Conservation (phyloP, 2,329 filamentous ascomycete species). For the Juglanconis oblonga region DNA sequence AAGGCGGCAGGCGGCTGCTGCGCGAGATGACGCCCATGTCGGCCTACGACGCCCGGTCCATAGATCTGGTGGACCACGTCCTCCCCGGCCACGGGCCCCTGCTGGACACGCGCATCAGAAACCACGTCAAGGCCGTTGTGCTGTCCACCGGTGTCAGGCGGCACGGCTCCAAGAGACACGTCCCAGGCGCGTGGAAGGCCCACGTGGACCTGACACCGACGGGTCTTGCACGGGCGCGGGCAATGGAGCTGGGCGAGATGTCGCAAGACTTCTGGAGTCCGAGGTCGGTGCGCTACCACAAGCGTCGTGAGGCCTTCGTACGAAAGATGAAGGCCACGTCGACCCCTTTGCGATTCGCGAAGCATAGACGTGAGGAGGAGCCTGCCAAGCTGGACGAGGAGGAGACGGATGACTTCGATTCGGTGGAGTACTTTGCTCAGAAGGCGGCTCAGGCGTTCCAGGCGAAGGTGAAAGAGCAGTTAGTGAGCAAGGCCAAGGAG, state of each 20-base stretch:
- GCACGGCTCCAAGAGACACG: constrained; percentile 7
- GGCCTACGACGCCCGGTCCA: constrained; percentile 33
- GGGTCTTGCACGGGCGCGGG: constrained; percentile 31
- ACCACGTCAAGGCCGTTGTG: constrained; percentile 32
- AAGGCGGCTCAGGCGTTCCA: constrained; percentile 4
- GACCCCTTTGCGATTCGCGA: constrained; percentile 38
- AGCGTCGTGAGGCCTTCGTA: constrained; percentile 36
- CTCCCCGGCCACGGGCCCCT: constrained; percentile 30
- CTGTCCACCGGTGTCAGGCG: not conserved
- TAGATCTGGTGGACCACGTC: constrained; percentile 38
- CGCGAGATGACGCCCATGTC: constrained; percentile 36
- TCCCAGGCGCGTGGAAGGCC: constrained; percentile 30
- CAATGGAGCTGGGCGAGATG: constrained; percentile 38
- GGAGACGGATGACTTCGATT: constrained; percentile 34
- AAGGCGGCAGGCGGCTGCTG: constrained; percentile 29
- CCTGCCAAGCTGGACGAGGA: constrained; percentile 31
- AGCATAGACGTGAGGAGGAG: constrained; percentile 28
- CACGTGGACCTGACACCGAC: constrained; percentile 30
- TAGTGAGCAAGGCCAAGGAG: not conserved
- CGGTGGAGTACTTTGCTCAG: constrained; percentile 23
- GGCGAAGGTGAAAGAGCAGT: not conserved
- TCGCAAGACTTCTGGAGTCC: constrained; percentile 40
- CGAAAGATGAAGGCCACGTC: constrained; percentile 34
- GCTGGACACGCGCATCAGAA: constrained; percentile 33
- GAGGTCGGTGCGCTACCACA: constrained; percentile 34